Base-by-base conservation (phyloP, 371 early-diverging fungal genomes). In the Cladochytrium tenue region DNA sequence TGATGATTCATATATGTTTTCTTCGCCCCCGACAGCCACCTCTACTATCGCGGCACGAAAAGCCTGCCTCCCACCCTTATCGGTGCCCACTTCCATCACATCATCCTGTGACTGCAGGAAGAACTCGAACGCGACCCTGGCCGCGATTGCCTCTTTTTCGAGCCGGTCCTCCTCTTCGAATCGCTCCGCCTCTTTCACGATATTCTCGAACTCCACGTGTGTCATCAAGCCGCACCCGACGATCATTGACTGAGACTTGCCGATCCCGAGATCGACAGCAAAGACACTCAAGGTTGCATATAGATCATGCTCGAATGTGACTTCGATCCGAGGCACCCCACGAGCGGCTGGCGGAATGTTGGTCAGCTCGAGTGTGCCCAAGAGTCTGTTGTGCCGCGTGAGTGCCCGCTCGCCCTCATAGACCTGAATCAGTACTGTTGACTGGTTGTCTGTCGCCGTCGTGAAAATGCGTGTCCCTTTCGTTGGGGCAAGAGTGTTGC, bases 401-500 rank as follows among this genome's bases (percentile, higher is more conserved):
- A 90, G 89, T 20, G 95, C 81, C 82, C 98, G 94, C 83, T 96
- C 95, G 76, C 99, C 99, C 85, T 97, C 97, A 76, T 81, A 97
- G 67, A 99, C 95, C 81, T 93, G 92, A 79, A 99, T 98, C 72
- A 91, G 86, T 64, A 98, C 99, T 72, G 91, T 90, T 65, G 95
- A 93, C 85, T 98, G 98, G 89, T 97, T 97, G 83, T 97, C 98
- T 68, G 92, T 83, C 81, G 92, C 93, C 70, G 98, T 99, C 63
- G 97, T 95, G 92, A 98, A 98, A 75, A 90, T 90, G 82, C 97
- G 92, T 56, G 93, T 90, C 90, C 95, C 94, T 84, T 94, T 95
- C 80, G 94, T 92, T 62, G 98, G 98, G 70, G 98, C 91, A 55
- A 93, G 90, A 69, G 97, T 94, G 89, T 95, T 96, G 76, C 97